These are phyloP conservation scores for Hanseniaspora clermontiae DNA, from an alignment of 805 yeast species.

Conservation along the genomic window DNA sequence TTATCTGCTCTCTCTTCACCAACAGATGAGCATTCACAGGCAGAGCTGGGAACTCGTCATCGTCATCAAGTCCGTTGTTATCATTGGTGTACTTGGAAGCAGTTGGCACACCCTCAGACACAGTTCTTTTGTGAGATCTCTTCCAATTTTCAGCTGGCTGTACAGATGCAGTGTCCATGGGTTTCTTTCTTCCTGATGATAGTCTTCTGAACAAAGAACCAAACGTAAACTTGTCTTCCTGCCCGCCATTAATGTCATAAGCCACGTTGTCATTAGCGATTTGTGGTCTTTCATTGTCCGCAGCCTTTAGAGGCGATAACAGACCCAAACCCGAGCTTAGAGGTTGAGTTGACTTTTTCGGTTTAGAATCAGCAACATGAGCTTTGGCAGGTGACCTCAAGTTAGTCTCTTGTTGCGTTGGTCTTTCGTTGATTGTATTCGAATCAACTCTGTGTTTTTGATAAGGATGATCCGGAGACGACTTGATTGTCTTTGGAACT, in stretches of 20 bases:
- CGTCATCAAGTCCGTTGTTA: conserved; percentile 13
- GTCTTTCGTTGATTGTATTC: neutral
- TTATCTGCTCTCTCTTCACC: conserved; percentile 21
- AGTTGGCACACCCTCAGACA: conserved; percentile 26
- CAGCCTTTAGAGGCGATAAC: conserved; percentile 3
- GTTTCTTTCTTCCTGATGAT: conserved; percentile 24
- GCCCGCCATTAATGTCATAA: neutral
- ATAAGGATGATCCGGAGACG: neutral
- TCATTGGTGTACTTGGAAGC: conserved; percentile 3
- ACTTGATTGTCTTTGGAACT: neutral
- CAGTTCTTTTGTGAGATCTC: conserved; percentile 30
- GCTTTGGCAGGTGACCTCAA: neutral
- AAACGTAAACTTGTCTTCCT: conserved; percentile 21
- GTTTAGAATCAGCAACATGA: neutral
- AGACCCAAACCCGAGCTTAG: neutral
- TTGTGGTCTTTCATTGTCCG: neutral
- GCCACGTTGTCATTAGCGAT: neutral
- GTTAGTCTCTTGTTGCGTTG: neutral
- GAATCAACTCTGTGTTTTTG: neutral
- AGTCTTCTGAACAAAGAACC: conserved; percentile 28
- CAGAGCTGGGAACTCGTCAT: conserved; percentile 25
- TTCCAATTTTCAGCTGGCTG: conserved; percentile 13
- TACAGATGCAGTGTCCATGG: neutral
- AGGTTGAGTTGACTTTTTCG: neutral
- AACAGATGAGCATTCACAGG: conserved; percentile 27